Conservation (phyloP, 2,329 filamentous ascomycete species). For the Ophiostoma ulmi region DNA sequence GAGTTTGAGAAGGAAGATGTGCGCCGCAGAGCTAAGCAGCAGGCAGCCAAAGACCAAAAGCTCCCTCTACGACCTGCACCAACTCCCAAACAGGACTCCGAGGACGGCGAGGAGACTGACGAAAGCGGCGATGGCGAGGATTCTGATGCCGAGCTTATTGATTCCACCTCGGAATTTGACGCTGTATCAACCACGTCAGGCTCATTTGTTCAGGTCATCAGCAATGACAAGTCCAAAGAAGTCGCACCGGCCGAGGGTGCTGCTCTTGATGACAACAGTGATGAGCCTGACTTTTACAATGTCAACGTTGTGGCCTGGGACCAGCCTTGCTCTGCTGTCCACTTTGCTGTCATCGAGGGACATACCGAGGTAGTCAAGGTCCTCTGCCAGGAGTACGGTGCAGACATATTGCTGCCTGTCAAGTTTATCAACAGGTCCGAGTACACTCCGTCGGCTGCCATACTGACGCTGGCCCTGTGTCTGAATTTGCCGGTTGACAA, state of each 20-base stretch:
- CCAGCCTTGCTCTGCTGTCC: slow-evolving; percentile 64
- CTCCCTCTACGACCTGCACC: background rate
- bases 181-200: slow-evolving; percentile 56
- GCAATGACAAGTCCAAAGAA: slow-evolving; percentile 34
- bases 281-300: slow-evolving; percentile 74
- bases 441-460: slow-evolving; percentile 51
- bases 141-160: background rate
- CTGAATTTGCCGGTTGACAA: slow-evolving; percentile 58
- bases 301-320: slow-evolving; percentile 79
- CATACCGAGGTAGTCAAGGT: slow-evolving; percentile 63
- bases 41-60: slow-evolving; percentile 19
- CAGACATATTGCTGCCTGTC: slow-evolving; percentile 69
- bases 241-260: slow-evolving; percentile 33
- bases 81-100: background rate
- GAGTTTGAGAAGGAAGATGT: slow-evolving; percentile 55
- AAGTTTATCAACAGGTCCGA: slow-evolving; percentile 52
- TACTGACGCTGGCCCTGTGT: slow-evolving; percentile 66
- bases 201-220: slow-evolving; percentile 65
- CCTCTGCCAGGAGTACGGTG: slow-evolving; percentile 68
- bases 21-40: slow-evolving; percentile 36
- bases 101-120: background rate
- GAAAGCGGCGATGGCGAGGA: background rate
- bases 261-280: slow-evolving; percentile 52
- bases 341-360: slow-evolving; percentile 71
- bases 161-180: slow-evolving; percentile 34